A percentile compares a stretch with the other conserved stretches of the same genome.
phyloP scores from a whole-genome alignment of 2,329 filamentous ascomycete genomes.

The Tolypocladium amazonense region DNA sequence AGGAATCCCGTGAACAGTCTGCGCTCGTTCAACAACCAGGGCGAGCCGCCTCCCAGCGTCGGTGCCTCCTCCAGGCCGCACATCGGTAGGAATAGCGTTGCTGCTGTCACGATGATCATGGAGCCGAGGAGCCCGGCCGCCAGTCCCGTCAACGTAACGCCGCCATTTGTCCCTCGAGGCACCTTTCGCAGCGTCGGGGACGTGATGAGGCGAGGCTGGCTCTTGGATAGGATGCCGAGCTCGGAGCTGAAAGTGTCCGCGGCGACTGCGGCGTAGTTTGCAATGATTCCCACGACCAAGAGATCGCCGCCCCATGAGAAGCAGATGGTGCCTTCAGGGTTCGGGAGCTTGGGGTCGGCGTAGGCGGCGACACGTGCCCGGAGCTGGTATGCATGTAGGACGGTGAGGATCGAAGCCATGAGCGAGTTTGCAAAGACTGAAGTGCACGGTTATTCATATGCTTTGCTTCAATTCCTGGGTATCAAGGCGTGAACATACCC shows the following conservation, averaged over 20 bases:
- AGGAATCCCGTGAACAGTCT: slow-evolving; percentile 43
- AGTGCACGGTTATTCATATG: not conserved
- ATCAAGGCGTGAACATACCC: slow-evolving; percentile 28
- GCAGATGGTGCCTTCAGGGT: slow-evolving; percentile 35
- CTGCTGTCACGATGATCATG: slow-evolving; percentile 54
- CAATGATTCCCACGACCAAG: slow-evolving; percentile 54
- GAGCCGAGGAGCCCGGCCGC: slow-evolving; percentile 65
- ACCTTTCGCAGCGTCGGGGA: slow-evolving; percentile 66
- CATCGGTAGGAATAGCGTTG: slow-evolving; percentile 59
- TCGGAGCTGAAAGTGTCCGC: slow-evolving; percentile 95
- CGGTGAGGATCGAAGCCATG: slow-evolving; percentile 56
- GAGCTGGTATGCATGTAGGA: slow-evolving; percentile 52
- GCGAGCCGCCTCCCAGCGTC: slow-evolving; percentile 29
- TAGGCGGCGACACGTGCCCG: slow-evolving; percentile 32
- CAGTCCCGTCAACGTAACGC: slow-evolving; percentile 68
- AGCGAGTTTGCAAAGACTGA: slow-evolving; percentile 75
- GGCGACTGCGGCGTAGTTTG: slow-evolving; percentile 83
- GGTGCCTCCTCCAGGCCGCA: slow-evolving; percentile 37
- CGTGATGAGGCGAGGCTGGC: slow-evolving; percentile 74
- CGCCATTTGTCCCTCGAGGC: slow-evolving; percentile 86
- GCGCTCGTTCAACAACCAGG: slow-evolving; percentile 38
- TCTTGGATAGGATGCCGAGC: slow-evolving; percentile 76
- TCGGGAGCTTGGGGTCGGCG: slow-evolving; percentile 16
- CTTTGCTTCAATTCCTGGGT: not conserved
- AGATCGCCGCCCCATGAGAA: slow-evolving; percentile 53